Evolutionary conservation across 1,284 basidiomycete species (phyloP), one percentile per base, ranked within the genome.

Genomic region (Rhodotorula sp.): DNA sequence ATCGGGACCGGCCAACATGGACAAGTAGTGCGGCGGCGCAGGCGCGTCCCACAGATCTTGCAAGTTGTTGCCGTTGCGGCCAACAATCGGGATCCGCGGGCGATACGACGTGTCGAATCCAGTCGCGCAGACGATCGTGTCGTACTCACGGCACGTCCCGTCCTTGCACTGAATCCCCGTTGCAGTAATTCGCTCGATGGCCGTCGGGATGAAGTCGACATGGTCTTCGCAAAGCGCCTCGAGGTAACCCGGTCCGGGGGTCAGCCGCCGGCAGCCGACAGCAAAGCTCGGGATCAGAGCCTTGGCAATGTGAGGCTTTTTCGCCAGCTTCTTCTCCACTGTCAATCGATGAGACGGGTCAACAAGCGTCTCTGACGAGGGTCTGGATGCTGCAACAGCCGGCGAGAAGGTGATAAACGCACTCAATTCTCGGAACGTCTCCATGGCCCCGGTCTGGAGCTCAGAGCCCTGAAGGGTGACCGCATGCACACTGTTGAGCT

Each of bases 181-280:
- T 43, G 84, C 81, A 2, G 85, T 86, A 62, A 88, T 80, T 20
- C 81, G 80, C 67, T 84, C 84, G 78, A 89, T 88, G 3, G 80
- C 78, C 23, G 82, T 80, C 3, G 85, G 80, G 39, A 87, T 80
- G 72, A 89, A 88, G 63, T 87, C 84, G 56, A 87, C 64, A 76
- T 89, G 88, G 65, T 86, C 85, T 78, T 85, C 83, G 72, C 85
- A 86, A 14, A 89, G 79, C 0, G 88, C 86, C 76, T 88, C 87
- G 34, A 89, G 82, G 78, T 88, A 89, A 3, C 88, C 87, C 47
- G 87, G 87, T 0, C 87, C 88, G 4, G 88, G 87, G 0, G 88
- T 89, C 56, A 88, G 79, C 54, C 88, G 62, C 26, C 75, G 83
- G 78, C 87, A 89, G 15, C 82, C 84, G 20, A 87, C 85, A 6